Conservation (phyloP, 768 basidiomycete species). For the Suillus paluster region DNA sequence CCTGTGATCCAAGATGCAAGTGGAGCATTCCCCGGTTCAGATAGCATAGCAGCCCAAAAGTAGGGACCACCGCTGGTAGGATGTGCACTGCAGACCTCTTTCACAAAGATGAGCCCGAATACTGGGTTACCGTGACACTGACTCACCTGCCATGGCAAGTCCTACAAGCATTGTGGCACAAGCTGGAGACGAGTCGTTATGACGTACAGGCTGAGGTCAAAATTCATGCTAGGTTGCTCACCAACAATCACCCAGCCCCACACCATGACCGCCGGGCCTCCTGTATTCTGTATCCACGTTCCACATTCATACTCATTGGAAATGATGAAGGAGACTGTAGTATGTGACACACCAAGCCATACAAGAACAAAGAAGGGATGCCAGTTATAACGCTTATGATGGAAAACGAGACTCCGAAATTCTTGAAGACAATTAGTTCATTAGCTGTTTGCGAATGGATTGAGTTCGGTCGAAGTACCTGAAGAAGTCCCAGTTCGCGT, state of each 20-base stretch:
- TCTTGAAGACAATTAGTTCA: slow-evolving; percentile 42
- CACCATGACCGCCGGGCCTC: slow-evolving; percentile 78
- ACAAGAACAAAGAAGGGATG: slow-evolving; percentile 68
- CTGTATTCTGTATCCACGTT: slow-evolving; percentile 56
- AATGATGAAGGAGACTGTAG: background rate
- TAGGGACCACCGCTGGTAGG: slow-evolving; percentile 78
- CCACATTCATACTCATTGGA: background rate
- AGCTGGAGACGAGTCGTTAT: slow-evolving; percentile 37
- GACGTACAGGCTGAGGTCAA: background rate
- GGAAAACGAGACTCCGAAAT: slow-evolving; percentile 76
- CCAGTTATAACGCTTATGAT: slow-evolving; percentile 81
- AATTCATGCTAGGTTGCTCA: slow-evolving; percentile 34
- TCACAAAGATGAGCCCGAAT: background rate
- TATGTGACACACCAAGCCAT: slow-evolving; percentile 60
- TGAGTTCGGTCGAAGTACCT: slow-evolving; percentile 43
- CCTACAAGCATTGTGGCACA: slow-evolving; percentile 75
- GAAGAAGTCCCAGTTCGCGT: slow-evolving; percentile 64
- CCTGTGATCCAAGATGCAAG: slow-evolving; percentile 78
- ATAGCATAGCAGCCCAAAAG: slow-evolving; percentile 82
- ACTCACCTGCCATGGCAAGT: slow-evolving; percentile 72
- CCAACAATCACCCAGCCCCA: slow-evolving; percentile 74
- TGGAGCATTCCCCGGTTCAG: slow-evolving; percentile 57
- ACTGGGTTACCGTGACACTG: background rate
- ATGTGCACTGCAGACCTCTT: slow-evolving; percentile 60
- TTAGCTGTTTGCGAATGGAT: background rate